phyloP scores from a whole-genome alignment of 352 stramenopile species.

The Globisporangium paroecandrum region DNA sequence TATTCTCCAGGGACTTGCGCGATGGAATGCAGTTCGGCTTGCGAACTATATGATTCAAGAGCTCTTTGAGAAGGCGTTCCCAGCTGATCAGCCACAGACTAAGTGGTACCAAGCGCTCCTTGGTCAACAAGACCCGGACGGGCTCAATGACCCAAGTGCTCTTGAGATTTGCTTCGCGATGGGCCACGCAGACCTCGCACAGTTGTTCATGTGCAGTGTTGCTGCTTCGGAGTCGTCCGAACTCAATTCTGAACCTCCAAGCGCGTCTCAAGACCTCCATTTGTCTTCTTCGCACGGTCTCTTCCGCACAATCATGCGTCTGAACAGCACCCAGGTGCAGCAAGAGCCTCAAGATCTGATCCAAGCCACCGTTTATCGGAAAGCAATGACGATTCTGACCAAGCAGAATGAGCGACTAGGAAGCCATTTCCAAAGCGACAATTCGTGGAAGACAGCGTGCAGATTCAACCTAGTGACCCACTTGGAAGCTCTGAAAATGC shows the following conservation, averaged over 20 bases:
- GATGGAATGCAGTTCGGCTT: conserved; percentile 37
- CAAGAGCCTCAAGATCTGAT: neutral
- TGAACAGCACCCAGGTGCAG: conserved; percentile 4
- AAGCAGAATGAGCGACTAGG: neutral
- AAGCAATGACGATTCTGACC: neutral
- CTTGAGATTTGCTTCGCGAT: conserved; percentile 9
- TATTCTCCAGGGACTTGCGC: conserved; percentile 23
- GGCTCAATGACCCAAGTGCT: neutral
- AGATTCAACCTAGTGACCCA: conserved; percentile 31
- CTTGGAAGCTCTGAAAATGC: conserved; percentile 28
- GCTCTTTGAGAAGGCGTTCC: neutral
- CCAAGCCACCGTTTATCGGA: neutral
- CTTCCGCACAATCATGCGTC: conserved; percentile 4
- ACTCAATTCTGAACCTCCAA: conserved; percentile 10
- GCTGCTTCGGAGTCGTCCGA: neutral
- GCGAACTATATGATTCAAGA: neutral
- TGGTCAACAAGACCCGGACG: neutral
- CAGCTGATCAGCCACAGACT: neutral
- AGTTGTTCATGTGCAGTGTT: neutral
- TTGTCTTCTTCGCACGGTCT: conserved; percentile 17
- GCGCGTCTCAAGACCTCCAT: conserved; percentile 27
- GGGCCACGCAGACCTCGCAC: conserved; percentile 6
- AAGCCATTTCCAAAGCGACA: conserved; percentile 3
- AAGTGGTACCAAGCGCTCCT: conserved; percentile 1
- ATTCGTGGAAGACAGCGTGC: conserved; percentile 17